These are phyloP conservation scores for Hanseniaspora osmophila DNA, from an alignment of 805 yeast genomes.

Conservation along the genomic window DNA sequence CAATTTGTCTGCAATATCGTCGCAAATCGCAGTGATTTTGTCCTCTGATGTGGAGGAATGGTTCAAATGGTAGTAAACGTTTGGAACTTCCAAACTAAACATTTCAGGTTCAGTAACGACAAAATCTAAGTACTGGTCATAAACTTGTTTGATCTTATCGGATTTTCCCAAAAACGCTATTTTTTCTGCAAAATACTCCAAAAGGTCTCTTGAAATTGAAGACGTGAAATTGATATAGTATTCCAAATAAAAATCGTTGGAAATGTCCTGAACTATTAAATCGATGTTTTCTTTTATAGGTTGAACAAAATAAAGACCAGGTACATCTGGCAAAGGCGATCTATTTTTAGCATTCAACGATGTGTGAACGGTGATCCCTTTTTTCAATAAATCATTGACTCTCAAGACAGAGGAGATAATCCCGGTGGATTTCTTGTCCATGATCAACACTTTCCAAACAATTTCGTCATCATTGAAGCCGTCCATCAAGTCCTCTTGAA, in stretches of 20 bases:
- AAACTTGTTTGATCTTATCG: conserved; percentile 68
- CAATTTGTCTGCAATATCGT: conserved; percentile 61
- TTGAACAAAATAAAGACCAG: conserved; percentile 80
- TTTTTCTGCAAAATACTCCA: conserved; percentile 79
- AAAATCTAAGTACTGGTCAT: conserved; percentile 86
- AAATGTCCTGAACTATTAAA: conserved; percentile 56
- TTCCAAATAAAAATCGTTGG: conserved; percentile 59
- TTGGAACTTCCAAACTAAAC: conserved; percentile 59
- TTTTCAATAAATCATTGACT: conserved; percentile 77
- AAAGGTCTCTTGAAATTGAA: conserved; percentile 55
- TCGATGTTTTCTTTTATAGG: conserved; percentile 71
- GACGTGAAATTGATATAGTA: conserved; percentile 81
- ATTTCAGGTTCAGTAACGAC: conserved; percentile 86
- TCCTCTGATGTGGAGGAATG: conserved; percentile 63
- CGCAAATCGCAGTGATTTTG: conserved; percentile 53
- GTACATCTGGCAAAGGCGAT: conserved; percentile 85
- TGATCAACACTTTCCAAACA: conserved; percentile 80
- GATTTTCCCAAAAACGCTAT: conserved; percentile 64
- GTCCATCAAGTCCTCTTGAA: conserved; percentile 36
- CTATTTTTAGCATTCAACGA: conserved; percentile 49
- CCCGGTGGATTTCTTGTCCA: conserved; percentile 70
- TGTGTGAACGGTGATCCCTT: conserved; percentile 86
- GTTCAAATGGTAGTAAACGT: conserved; percentile 56
- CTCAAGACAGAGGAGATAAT: conserved; percentile 83
- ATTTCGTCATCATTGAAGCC: conserved; percentile 50